phyloP scores from a whole-genome alignment of 371 early-diverging fungal genomes.

The Lichtheimia corymbifera region DNA sequence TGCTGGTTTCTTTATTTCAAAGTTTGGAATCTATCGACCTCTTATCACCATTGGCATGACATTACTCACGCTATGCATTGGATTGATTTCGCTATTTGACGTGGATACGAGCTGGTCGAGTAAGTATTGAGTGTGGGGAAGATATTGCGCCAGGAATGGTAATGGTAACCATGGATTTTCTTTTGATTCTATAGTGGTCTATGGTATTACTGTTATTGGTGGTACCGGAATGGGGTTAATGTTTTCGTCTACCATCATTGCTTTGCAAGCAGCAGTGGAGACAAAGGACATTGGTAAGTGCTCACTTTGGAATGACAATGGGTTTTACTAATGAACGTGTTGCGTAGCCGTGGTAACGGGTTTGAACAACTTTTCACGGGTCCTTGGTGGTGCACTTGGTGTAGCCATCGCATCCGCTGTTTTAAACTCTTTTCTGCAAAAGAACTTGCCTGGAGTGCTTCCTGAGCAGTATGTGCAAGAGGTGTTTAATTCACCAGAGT shows the following conservation, averaged over 20 bases:
- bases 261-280: slow-evolving; percentile 44
- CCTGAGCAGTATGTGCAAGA: slow-evolving; percentile 24
- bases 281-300: slow-evolving; percentile 36
- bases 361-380: slow-evolving; percentile 43
- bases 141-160: background rate
- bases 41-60: slow-evolving; percentile 43
- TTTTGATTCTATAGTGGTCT: slow-evolving; percentile 21
- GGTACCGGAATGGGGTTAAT: slow-evolving; percentile 34
- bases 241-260: slow-evolving; percentile 47
- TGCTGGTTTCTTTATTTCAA: slow-evolving; percentile 46
- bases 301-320: background rate
- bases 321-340: background rate
- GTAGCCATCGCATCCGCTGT: slow-evolving; percentile 45
- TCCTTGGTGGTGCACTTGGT: slow-evolving; percentile 53
- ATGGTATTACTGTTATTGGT: slow-evolving; percentile 42
- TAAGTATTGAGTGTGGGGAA: slow-evolving; percentile 12
- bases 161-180: background rate
- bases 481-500: slow-evolving; percentile 34
- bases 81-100: slow-evolving; percentile 32
- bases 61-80: slow-evolving; percentile 33
- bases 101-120: slow-evolving; percentile 27
- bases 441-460: slow-evolving; percentile 25
- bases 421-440: slow-evolving; percentile 32
- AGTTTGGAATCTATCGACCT: slow-evolving; percentile 49
- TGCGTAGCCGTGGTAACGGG: slow-evolving; percentile 46